Evolutionary conservation across 306 rosid species (phyloP).

Genomic region (Neltuma alba): DNA sequence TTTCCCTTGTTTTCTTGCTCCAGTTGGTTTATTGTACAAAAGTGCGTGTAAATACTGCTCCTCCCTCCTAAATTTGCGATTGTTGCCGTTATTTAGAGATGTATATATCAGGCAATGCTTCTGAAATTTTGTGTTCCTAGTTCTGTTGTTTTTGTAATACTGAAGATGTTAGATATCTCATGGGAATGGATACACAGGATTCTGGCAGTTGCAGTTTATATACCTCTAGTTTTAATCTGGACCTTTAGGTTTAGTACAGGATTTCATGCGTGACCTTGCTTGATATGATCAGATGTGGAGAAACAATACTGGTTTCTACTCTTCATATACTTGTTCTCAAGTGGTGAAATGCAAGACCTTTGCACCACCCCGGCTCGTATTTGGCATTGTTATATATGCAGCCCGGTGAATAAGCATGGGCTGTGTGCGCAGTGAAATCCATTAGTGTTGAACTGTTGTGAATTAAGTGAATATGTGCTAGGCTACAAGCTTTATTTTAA

Average conservation of each 20-base stretch:
- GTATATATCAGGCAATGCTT: slow-evolving; percentile 19
- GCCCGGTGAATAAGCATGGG: slow-evolving; percentile 1
- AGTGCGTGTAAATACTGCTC: slow-evolving; percentile 49
- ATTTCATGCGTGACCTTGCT: slow-evolving; percentile 26
- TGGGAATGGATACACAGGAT: slow-evolving; percentile 41
- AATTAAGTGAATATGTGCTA: slow-evolving; percentile 20
- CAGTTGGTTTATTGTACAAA: slow-evolving; percentile 43
- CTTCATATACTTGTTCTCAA: slow-evolving; percentile 8
- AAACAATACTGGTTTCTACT: neutral
- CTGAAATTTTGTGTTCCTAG: slow-evolving; percentile 39
- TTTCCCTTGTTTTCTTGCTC: slow-evolving; percentile 37
- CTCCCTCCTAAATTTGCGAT: slow-evolving; percentile 30
- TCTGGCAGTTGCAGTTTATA: slow-evolving; percentile 10
- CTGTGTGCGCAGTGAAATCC: neutral
- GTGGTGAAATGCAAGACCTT: neutral
- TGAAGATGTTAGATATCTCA: slow-evolving; percentile 36
- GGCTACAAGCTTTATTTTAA: neutral
- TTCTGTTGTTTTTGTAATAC: slow-evolving; percentile 43
- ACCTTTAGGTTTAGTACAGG: slow-evolving; percentile 32
- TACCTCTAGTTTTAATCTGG: slow-evolving; percentile 21
- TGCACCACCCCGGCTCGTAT: slow-evolving; percentile 17
- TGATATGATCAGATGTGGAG: slow-evolving; percentile 30
- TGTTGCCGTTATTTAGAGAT: slow-evolving; percentile 23
- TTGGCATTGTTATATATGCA: slow-evolving; percentile 19
- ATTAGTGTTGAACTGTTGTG: slow-evolving; percentile 11